Evolutionary conservation across 345 rosid species (phyloP).

Genomic region (Gossypium turneri): DNA sequence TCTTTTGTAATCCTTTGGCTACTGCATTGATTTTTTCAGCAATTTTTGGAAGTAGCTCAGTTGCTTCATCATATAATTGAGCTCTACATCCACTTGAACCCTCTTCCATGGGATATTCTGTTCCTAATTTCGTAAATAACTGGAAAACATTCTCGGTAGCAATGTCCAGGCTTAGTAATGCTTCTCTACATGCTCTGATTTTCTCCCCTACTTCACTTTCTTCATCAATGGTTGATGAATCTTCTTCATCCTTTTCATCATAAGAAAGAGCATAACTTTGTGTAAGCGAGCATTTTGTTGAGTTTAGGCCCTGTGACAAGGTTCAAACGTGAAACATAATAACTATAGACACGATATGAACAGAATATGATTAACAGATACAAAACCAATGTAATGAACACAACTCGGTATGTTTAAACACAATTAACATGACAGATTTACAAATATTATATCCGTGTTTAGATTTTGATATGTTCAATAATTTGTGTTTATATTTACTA

Average conservation of each 20-base stretch:
- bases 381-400: background rate
- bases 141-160: slow-evolving; percentile 39
- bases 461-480: no score
- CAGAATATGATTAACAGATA: background rate
- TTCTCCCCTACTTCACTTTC: slow-evolving; percentile 26
- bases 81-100: slow-evolving; percentile 29
- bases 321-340: background rate
- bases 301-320: slow-evolving; percentile 21
- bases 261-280: background rate
- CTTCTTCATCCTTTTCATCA: background rate
- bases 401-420: background rate
- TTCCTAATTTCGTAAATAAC: slow-evolving; percentile 37
- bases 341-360: background rate
- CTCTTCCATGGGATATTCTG: slow-evolving; percentile 33
- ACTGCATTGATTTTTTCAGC: slow-evolving; percentile 40
- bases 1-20: slow-evolving; percentile 25
- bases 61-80: slow-evolving; percentile 40
- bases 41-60: slow-evolving; percentile 44
- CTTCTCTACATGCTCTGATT: slow-evolving; percentile 46
- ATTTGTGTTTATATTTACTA: no score
- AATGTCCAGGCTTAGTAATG: slow-evolving; percentile 37
- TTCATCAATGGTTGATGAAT: slow-evolving; percentile 12
- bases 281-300: background rate
- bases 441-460: background rate
- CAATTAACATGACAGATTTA: background rate